Evolutionary conservation across 768 basidiomycete genomes (phyloP), one percentile per base, ranked within the genome.

Genomic region (Amanita inopinata): DNA sequence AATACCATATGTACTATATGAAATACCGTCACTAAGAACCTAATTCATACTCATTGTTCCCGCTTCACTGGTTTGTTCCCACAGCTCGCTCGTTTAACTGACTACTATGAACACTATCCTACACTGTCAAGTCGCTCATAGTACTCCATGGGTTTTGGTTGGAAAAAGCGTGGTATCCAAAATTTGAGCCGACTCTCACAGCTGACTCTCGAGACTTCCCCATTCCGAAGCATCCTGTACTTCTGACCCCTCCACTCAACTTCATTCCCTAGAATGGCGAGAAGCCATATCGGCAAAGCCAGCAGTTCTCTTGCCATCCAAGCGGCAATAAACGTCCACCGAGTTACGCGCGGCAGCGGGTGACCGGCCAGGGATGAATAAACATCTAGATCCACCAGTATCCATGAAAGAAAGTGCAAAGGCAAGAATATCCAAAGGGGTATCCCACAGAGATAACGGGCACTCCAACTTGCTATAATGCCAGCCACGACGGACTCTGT

Each of bases 201-300:
- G 14, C 6, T 7, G 14, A 48, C 49, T 43, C 61, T 53, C 30
- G 59, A 64, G 5, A 78, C 80, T 57, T 83, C 81, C 34, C 93
- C 92, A 51, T 89, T 83, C 25, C 61, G 62, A 46, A 80, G 58
- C 33, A 97, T 74, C 49, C 70, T 68, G 61, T 97, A 99, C 49
- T 59, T 71, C 54, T 64, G 70, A 0, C 93, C 94, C 55, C 96
- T 73, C 96, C 96, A 99, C 0, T 70, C 67, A 23, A 99, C 88
- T 45, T 79, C 76, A 56, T 78, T 70, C 20, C 93, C 91, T 38
- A 81, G 61, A 30, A 99, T 76, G 4, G 87, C 94, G 48, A 82
- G 65, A 5, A 83, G 37, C 76, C 81, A 99, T 45, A 98, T 88
- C 0, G 96, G 96, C 15, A 98, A 64, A 3, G 94, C 82, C 46